A percentile compares a stretch with the other conserved stretches of the same genome.
These are phyloP conservation scores for Ophiocordyceps camponoti-rufipedis DNA, from an alignment of 2,329 filamentous ascomycete species.

Conservation along the genomic window DNA sequence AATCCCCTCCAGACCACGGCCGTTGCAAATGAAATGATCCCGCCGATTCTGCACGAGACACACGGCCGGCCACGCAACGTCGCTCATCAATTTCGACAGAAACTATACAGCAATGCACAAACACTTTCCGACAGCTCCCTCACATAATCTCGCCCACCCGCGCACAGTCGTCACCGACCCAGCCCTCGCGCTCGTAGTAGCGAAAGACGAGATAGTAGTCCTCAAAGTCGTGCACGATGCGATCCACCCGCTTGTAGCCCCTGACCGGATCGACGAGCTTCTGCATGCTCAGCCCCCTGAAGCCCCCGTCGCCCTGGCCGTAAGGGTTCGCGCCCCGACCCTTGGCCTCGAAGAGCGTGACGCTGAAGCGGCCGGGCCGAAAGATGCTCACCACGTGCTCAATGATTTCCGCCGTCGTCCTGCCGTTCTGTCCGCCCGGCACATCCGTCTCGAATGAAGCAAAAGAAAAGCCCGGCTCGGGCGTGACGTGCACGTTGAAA, in stretches of 20 bases:
- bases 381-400: constrained; percentile 92
- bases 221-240: constrained; percentile 93
- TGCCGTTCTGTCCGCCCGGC: constrained; percentile 69
- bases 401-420: constrained; percentile 78
- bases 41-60: too few relatives aligned
- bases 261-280: constrained; percentile 56
- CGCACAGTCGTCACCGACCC: constrained; percentile 32
- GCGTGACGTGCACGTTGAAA: constrained; percentile 96
- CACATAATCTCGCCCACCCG: constrained; percentile 34
- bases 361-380: constrained; percentile 91
- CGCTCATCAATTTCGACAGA: neutral
- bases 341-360: constrained; percentile 92
- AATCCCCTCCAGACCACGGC: too few relatives aligned
- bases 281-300: constrained; percentile 20
- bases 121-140: neutral
- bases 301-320: constrained; percentile 21
- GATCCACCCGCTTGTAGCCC: constrained; percentile 78
- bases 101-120: neutral
- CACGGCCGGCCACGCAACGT: too few relatives aligned
- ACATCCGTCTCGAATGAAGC: constrained; percentile 98
- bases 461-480: constrained; percentile 91
- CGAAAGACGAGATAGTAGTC: constrained; percentile 94
- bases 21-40: too few relatives aligned
- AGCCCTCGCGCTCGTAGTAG: constrained; percentile 86
- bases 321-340: constrained; percentile 24